Evolutionary conservation across 441 rosid species (phyloP), one percentile per base, ranked within the genome.

Genomic region (Theobroma grandiflorum): DNA sequence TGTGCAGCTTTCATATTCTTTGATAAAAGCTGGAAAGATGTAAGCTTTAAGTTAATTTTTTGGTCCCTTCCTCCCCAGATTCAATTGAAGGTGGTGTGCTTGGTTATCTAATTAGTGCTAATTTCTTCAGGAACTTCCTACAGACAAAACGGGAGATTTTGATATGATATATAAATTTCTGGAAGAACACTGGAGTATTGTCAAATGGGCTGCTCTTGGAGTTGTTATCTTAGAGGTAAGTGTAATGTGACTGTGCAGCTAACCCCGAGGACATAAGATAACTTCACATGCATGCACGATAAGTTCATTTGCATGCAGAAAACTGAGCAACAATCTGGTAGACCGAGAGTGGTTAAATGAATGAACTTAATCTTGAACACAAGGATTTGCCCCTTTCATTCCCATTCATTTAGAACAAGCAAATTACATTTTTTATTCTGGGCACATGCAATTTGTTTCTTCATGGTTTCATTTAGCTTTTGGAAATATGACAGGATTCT

Each of bases 171-270:
- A 91, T 76, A 85, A 80, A 69, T 97, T 95, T 84, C 88, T 97
- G 85, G 84, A 88, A 86, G 95, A 90, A 79, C 87, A 95, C 78
- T 97, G 99, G 99, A 85, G 71, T 70, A 90, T 94, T 78, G 89
- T 85, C 81, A 95, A 82, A 89, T 97, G 99, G 99, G 95, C 89
- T 61, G 99, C 99, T 74, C 98, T 97, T 77, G 99, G 94, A 72
- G 79, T 90, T 62, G 94, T 95, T 83, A 59, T 90, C 77, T 90
- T 97, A 81, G 95, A 97, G 99, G 99, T 94, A 88, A 83, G 87
- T 62, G 38, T 73, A 72, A 62, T 38, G 53, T 75, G 59, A 68
- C 14, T 22, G 52, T 2, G 6, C 26, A 42, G 75, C 22, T 58
- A 50, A 71, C 62, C 64, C 33, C 40, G 70, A 71, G 50, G 79